Evolutionary conservation across 805 yeast genomes (phyloP).

Genomic region (Candida ortonii): DNA sequence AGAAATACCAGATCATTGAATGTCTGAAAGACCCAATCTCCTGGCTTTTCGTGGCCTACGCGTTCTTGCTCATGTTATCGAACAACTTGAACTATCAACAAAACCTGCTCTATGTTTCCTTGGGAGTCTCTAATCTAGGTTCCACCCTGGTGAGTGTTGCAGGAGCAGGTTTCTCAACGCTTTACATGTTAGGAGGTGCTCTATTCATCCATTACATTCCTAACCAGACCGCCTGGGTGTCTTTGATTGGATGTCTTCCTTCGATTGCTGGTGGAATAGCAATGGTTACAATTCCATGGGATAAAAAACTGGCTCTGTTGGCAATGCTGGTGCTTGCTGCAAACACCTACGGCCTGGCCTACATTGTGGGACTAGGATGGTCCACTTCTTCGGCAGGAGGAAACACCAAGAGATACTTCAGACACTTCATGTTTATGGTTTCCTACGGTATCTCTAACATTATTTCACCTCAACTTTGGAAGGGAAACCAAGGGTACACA

Average conservation of each 20-base stretch:
- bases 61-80: constrained; percentile 46
- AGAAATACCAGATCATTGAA: constrained; percentile 48
- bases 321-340: constrained; percentile 49
- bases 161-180: constrained; percentile 39
- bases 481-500: constrained; percentile 32
- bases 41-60: constrained; percentile 41
- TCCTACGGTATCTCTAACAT: constrained; percentile 48
- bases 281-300: constrained; percentile 43
- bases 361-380: constrained; percentile 28
- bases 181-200: constrained; percentile 40
- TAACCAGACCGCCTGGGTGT: constrained; percentile 35
- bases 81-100: constrained; percentile 55
- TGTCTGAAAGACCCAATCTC: constrained; percentile 47
- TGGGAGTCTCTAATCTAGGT: constrained; percentile 41
- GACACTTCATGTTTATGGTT: constrained; percentile 48
- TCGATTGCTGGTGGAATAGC: constrained; percentile 45
- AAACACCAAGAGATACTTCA: constrained; percentile 48
- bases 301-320: constrained; percentile 42
- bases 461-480: constrained; percentile 58
- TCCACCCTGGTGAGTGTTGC: constrained; percentile 55
- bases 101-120: constrained; percentile 42
- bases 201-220: constrained; percentile 35
- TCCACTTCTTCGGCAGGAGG: constrained; percentile 38
- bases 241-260: constrained; percentile 14
- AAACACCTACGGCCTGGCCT: constrained; percentile 34